phyloP scores from a whole-genome alignment of 2,329 filamentous ascomycete species.

The Ambrosiella beaveri region DNA sequence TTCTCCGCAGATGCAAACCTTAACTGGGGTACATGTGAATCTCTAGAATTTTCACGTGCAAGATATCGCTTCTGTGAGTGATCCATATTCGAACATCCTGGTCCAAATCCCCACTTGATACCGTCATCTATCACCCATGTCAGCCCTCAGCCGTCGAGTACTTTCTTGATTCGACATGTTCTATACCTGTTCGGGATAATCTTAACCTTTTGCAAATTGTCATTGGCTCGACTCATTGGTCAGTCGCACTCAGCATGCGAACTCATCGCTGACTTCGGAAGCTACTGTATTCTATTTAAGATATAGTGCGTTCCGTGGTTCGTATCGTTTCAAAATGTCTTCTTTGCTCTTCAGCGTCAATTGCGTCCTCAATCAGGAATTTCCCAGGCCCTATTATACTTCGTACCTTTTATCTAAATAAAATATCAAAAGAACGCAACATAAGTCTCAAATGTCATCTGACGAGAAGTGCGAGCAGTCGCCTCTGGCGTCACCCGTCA shows the following conservation, averaged over 20 bases:
- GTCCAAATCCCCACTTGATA: background rate
- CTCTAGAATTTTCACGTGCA: conserved; percentile 4
- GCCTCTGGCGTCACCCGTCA: background rate
- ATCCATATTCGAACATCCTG: background rate
- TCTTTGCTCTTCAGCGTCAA: background rate
- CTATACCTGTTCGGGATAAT: too few relatives aligned
- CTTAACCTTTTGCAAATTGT: too few relatives aligned
- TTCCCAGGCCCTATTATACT: background rate
- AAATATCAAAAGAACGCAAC: background rate
- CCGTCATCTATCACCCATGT: too few relatives aligned
- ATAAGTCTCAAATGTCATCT: background rate
- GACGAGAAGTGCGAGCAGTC: conserved; percentile 2
- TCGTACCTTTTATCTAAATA: background rate
- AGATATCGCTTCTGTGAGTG: background rate
- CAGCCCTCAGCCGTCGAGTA: too few relatives aligned
- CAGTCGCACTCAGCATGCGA: too few relatives aligned
- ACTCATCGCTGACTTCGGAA: too few relatives aligned
- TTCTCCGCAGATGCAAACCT: background rate
- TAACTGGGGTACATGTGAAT: background rate
- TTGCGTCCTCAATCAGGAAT: background rate
- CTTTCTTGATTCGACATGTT: too few relatives aligned
- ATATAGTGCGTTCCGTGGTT: too few relatives aligned
- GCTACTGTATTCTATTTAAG: too few relatives aligned
- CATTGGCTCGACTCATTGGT: too few relatives aligned
- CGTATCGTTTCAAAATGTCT: background rate